Percentiles rank a stretch among this genome's conserved stretches.
phyloP scores from a whole-genome alignment of 257 asterid genomes.

The Solanum virginianum region DNA sequence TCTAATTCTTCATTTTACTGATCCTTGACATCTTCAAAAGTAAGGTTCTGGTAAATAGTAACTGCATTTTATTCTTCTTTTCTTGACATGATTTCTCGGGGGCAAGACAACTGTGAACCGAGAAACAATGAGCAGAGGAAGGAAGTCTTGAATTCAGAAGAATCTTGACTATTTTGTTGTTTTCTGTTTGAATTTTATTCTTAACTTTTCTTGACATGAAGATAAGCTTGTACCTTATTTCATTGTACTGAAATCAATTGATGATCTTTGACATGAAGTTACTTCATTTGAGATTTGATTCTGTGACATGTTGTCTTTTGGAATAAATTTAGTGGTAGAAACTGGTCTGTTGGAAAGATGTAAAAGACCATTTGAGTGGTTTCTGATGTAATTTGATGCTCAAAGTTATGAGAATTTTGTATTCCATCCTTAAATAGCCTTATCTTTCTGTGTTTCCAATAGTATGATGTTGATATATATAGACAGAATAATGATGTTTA shows the following conservation, averaged over 20 bases:
- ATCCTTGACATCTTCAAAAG: slow-evolving; percentile 11
- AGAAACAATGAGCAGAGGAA: slow-evolving; percentile 1
- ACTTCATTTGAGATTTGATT: not conserved
- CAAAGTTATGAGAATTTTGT: not conserved
- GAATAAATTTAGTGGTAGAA: not conserved
- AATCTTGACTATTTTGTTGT: not conserved
- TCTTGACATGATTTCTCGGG: slow-evolving; percentile 18
- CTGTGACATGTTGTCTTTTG: not conserved
- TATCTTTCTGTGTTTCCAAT: not conserved
- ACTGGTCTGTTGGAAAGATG: not conserved
- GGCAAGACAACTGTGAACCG: slow-evolving; percentile 16
- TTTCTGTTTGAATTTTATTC: slow-evolving; percentile 12
- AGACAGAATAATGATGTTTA: not conserved
- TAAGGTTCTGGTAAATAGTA: slow-evolving; percentile 13
- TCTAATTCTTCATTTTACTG: slow-evolving; percentile 3
- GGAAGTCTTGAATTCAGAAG: slow-evolving; percentile 13
- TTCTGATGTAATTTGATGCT: not conserved
- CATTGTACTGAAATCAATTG: not conserved
- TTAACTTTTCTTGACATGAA: not conserved
- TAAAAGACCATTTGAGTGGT: not conserved
- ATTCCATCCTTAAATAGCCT: not conserved
- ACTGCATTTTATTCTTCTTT: slow-evolving; percentile 12
- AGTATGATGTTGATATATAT: not conserved
- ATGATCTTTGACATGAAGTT: not conserved
- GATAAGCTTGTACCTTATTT: not conserved